Percentiles rank a stretch among this genome's conserved stretches.
These are phyloP conservation scores for Pseudopithomyces chartarum DNA, from an alignment of 2,329 filamentous ascomycete genomes.

Conservation along the genomic window DNA sequence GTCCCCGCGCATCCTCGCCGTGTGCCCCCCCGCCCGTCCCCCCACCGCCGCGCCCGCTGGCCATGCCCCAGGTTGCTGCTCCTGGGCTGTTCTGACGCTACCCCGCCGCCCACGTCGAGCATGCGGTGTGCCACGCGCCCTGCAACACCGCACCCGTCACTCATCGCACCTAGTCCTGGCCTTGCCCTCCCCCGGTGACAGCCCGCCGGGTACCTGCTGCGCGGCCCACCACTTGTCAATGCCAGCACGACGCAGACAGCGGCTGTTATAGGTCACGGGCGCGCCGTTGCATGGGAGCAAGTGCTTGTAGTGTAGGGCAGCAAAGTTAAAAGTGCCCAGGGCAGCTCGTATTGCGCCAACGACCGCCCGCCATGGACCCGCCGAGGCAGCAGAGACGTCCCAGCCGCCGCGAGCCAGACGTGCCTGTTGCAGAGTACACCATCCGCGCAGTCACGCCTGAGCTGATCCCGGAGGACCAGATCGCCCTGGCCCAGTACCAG, in stretches of 20 bases:
- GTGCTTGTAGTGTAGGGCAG: too few relatives aligned
- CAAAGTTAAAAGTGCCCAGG: not conserved
- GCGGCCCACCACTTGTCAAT: conserved; percentile 22
- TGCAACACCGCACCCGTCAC: conserved; percentile 14
- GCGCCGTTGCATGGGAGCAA: not conserved
- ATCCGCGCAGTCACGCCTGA: conserved; percentile 73
- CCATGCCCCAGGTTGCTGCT: conserved; percentile 6
- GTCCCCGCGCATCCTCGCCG: not conserved
- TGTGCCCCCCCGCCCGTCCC: too few relatives aligned
- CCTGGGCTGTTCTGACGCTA: not conserved
- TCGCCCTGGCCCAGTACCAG: conserved; percentile 14
- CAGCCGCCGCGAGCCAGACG: conserved; percentile 30
- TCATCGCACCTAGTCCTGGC: conserved; percentile 5
- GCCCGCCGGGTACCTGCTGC: conserved; percentile 21
- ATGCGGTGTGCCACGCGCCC: conserved; percentile 29
- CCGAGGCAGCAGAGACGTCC: conserved; percentile 21
- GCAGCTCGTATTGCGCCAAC: not conserved
- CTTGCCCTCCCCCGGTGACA: conserved; percentile 14
- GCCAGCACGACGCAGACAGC: conserved; percentile 21
- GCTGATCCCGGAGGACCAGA: conserved; percentile 29
- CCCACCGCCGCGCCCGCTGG: not conserved
- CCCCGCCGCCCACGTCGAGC: conserved; percentile 4
- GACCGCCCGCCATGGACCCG: conserved; percentile 33
- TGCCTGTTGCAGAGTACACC: conserved; percentile 29
- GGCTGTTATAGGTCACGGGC: conserved; percentile 17